A percentile compares a stretch with the other conserved stretches of the same genome.
phyloP scores from a whole-genome alignment of 257 asterid genomes.

The Plantago elongata region DNA sequence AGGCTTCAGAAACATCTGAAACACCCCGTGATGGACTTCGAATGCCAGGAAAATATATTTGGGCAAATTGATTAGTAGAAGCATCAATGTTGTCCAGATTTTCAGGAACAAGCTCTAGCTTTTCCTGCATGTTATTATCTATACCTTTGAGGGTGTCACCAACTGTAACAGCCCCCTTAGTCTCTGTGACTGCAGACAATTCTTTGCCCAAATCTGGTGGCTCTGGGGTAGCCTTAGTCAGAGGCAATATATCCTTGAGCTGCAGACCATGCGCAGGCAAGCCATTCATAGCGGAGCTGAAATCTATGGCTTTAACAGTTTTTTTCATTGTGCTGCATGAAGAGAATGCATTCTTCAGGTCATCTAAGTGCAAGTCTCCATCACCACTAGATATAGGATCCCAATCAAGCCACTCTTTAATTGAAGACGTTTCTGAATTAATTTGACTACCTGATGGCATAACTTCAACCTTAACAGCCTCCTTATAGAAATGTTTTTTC shows the following conservation, averaged over 20 bases:
- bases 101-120: conserved; percentile 6
- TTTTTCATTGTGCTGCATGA: conserved; percentile 34
- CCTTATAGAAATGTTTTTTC: conserved; percentile 68
- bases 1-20: neutral
- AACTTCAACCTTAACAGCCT: conserved; percentile 63
- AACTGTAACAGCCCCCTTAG: conserved; percentile 28
- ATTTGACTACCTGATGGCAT: conserved; percentile 40
- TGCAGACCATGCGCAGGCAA: conserved; percentile 66
- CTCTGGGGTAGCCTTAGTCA: conserved; percentile 18
- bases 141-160: conserved; percentile 30
- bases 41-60: conserved; percentile 14
- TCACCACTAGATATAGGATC: conserved; percentile 96
- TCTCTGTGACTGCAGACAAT: conserved; percentile 24
- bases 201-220: conserved; percentile 23
- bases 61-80: neutral
- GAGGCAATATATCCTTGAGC: conserved; percentile 42
- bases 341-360: conserved; percentile 73
- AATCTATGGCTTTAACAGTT: conserved; percentile 44
- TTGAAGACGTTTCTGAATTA: conserved; percentile 27
- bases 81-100: too few relatives aligned
- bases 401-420: conserved; percentile 80
- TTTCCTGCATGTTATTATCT: conserved; percentile 16
- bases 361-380: conserved; percentile 81
- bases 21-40: conserved; percentile 16
- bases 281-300: conserved; percentile 49